Conservation (phyloP, 345 rosid genomes). For the Geranium rotundifolium region DNA sequence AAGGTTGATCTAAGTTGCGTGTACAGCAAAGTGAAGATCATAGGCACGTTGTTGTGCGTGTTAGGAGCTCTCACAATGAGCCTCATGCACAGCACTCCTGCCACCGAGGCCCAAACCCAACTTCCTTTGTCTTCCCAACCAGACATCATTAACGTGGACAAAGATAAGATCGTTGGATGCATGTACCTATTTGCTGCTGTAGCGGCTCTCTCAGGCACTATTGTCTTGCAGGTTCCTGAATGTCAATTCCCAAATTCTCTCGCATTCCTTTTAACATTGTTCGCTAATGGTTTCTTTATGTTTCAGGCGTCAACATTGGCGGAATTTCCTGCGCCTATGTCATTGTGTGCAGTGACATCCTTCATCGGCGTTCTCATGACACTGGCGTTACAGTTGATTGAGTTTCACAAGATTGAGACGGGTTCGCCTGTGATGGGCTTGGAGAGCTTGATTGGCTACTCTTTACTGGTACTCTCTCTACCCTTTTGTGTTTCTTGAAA, state of each 20-base stretch:
- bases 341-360: conserved; percentile 74
- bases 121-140: conserved; percentile 2
- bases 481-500: background rate
- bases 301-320: conserved; percentile 57
- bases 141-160: conserved; percentile 10
- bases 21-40: conserved; percentile 75
- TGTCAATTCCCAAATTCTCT: too few species aligned
- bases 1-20: conserved; percentile 56
- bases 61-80: conserved; percentile 76
- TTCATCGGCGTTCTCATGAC: conserved; percentile 67
- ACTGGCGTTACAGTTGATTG: conserved; percentile 31
- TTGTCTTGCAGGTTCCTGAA: conserved; percentile 59
- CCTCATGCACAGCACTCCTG: conserved; percentile 55
- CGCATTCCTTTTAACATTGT: background rate
- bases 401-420: conserved; percentile 23
- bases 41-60: conserved; percentile 69
- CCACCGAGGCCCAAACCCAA: conserved; percentile 10
- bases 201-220: conserved; percentile 48
- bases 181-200: conserved; percentile 72
- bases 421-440: conserved; percentile 30
- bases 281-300: background rate
- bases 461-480: conserved; percentile 36
- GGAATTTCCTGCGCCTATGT: conserved; percentile 87
- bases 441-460: conserved; percentile 31
- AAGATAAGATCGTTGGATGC: conserved; percentile 61